phyloP scores from a whole-genome alignment of 306 rosid species.

The Medicago ruthenica region DNA sequence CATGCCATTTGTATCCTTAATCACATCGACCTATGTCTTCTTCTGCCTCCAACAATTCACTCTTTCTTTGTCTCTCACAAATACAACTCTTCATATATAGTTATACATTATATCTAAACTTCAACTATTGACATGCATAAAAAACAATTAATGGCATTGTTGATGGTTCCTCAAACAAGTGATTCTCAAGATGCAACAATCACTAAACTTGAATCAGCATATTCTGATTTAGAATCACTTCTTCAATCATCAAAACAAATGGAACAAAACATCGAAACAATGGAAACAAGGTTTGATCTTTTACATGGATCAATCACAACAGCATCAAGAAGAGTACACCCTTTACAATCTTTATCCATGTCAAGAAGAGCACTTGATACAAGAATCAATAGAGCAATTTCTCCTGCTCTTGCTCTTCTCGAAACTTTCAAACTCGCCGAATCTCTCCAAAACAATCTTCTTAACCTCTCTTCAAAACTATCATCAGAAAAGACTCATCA shows the following conservation, averaged over 20 bases:
- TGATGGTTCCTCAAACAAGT: slow-evolving; percentile 54
- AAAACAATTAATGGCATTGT: slow-evolving; percentile 21
- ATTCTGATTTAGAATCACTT: slow-evolving; percentile 60
- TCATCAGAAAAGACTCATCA: slow-evolving; percentile 41
- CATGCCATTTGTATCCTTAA: slow-evolving; percentile 73
- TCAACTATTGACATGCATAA: background rate
- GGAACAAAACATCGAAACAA: slow-evolving; percentile 51
- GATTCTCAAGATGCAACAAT: slow-evolving; percentile 39
- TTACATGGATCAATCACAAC: slow-evolving; percentile 58
- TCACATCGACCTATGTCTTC: slow-evolving; percentile 61
- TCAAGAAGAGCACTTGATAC: slow-evolving; percentile 82
- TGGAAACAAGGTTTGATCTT: slow-evolving; percentile 57
- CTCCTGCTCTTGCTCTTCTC: slow-evolving; percentile 73
- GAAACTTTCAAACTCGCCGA: slow-evolving; percentile 63
- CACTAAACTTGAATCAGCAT: slow-evolving; percentile 56
- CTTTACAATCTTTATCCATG: slow-evolving; percentile 79
- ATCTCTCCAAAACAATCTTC: slow-evolving; percentile 58
- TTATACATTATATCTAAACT: background rate
- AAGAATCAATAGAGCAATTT: slow-evolving; percentile 70
- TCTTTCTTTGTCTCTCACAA: background rate
- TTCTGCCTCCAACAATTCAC: slow-evolving; percentile 30
- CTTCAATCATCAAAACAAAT: slow-evolving; percentile 52
- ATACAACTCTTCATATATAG: slow-evolving; percentile 13
- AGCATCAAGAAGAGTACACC: slow-evolving; percentile 62
- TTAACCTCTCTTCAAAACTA: slow-evolving; percentile 51